These are phyloP conservation scores for Citrus reticulata DNA, from an alignment of 345 rosid species.

Conservation along the genomic window DNA sequence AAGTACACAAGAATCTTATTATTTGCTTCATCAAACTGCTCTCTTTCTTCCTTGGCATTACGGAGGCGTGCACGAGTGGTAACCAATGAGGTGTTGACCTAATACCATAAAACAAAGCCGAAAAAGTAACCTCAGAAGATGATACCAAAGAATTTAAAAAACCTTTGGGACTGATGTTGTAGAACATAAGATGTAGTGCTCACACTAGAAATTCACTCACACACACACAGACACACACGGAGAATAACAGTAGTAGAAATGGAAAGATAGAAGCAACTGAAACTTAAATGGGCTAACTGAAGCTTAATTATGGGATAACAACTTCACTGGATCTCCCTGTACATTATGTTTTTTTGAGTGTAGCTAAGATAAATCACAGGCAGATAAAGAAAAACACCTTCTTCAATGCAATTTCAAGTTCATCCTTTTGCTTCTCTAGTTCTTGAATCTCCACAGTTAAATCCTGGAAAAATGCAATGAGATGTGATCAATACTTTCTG, in stretches of 20 bases:
- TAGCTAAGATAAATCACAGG: background rate
- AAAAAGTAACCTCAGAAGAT: conserved; percentile 10
- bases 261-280: background rate
- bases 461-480: conserved; percentile 48
- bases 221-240: background rate
- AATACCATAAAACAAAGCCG: conserved; percentile 17
- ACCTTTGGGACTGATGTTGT: background rate
- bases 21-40: conserved; percentile 89
- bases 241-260: background rate
- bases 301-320: background rate
- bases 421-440: conserved; percentile 65
- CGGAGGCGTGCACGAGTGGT: conserved; percentile 59
- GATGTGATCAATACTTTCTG: conserved; percentile 10
- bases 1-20: conserved; percentile 73
- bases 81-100: conserved; percentile 64
- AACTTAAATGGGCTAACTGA: background rate
- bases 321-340: background rate
- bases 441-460: conserved; percentile 48
- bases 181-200: background rate
- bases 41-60: conserved; percentile 86
- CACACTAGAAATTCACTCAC: background rate
- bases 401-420: conserved; percentile 74
- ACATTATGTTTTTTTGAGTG: background rate
- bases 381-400: conserved; percentile 28
- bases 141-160: conserved; percentile 2